Evolutionary conservation across 2,329 filamentous ascomycete species (phyloP).

Genomic region (Cordyceps cicadae): DNA sequence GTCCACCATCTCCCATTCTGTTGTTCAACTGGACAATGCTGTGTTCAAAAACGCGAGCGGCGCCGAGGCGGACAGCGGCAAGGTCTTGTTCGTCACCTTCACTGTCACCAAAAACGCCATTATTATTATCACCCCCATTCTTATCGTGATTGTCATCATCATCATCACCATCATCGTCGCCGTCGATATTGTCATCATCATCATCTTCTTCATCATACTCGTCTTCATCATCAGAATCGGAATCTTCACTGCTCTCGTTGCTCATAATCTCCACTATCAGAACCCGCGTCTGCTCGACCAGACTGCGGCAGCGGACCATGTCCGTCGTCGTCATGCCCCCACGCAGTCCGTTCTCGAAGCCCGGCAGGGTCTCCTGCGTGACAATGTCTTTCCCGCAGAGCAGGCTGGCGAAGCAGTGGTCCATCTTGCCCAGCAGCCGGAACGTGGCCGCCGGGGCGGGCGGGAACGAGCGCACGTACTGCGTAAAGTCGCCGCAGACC

Average conservation of each 20-base stretch:
- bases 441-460: conserved; percentile 57
- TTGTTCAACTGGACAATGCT: conserved; percentile 69
- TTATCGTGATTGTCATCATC: conserved; percentile 22
- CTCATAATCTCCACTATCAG: conserved; percentile 61
- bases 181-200: conserved; percentile 19
- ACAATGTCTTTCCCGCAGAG: conserved; percentile 59
- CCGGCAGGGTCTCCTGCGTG: conserved; percentile 57
- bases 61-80: conserved; percentile 52
- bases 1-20: conserved; percentile 42
- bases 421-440: conserved; percentile 64
- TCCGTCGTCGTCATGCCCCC: conserved; percentile 70
- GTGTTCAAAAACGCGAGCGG: conserved; percentile 69
- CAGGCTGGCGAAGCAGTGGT: conserved; percentile 73
- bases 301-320: conserved; percentile 76
- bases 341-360: conserved; percentile 53
- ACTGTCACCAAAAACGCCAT: background rate
- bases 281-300: conserved; percentile 69
- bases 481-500: conserved; percentile 63
- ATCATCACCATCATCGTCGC: background rate
- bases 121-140: conserved; percentile 23
- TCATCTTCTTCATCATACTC: conserved; percentile 25
- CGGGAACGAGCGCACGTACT: conserved; percentile 65
- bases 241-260: conserved; percentile 17
- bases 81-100: conserved; percentile 28
- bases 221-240: conserved; percentile 30